Base-by-base conservation (phyloP, 2,329 filamentous ascomycete genomes). In the Claviceps purpurea region DNA sequence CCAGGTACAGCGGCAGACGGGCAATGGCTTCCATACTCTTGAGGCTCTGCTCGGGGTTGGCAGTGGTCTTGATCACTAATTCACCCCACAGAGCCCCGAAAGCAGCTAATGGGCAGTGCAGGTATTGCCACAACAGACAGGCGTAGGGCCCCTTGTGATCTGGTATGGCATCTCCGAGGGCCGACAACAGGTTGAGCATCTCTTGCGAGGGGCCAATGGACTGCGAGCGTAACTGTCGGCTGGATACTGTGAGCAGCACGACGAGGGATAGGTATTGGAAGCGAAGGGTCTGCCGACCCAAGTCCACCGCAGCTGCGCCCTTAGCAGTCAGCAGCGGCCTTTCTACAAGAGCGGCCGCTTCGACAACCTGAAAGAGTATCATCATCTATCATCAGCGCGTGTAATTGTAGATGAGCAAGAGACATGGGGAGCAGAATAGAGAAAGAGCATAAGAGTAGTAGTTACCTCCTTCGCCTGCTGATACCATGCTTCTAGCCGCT, bases 81-180 rank as follows among this genome's bases (percentile, higher is more conserved):
- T 49, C 47, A 24, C 47, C 47, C 47, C 47, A 49, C 16, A 49
- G 37, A 18, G 47, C 37, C 34, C 47, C 47, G 16, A 49, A 49
- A 6, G 47, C 39, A 11, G 47, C 10, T 18, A 49, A 13, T 13
- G 47, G 47, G 18, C 34, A 49, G 34, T 49, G 47, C 47, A 49
- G 16, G 24, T 49, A 40, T 22, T 49, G 47, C 47, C 47, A 49
- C 5, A 49, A 30, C 7, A 49, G 47, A 42, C 47, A 49, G 37
- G 13, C 22, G 24, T 24, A 24, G 1, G 47, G 47, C 14, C 47
- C 22, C 16, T n/a, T 49, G 10, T 42, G 47, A 16, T 24, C 14
- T 20, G 39, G 24, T 5, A 38, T 24, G 5, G 22, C 39, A 26
- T 40, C 47, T 6, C 39, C 47, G 20, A 49, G 47, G 8, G 14